Evolutionary conservation across 2,329 filamentous ascomycete species (phyloP).

Genomic region (Microcera coccophila): DNA sequence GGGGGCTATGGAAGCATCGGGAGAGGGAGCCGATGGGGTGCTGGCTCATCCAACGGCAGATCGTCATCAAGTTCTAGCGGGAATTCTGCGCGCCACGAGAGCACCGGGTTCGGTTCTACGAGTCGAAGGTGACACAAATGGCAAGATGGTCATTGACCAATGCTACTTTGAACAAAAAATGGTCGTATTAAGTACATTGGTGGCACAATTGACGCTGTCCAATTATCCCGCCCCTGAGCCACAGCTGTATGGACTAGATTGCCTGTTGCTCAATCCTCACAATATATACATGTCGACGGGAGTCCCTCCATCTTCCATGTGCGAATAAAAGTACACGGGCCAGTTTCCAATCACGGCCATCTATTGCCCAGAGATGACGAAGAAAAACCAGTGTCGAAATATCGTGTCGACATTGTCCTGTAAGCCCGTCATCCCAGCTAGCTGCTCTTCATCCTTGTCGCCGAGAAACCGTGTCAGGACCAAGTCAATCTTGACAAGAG

Average conservation of each 20-base stretch:
- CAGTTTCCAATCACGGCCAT: constrained; percentile 28
- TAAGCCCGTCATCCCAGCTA: too few species aligned
- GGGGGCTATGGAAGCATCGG: constrained; percentile 33
- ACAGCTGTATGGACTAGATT: constrained; percentile 10
- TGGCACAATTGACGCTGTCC: constrained; percentile 20
- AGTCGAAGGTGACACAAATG: constrained; percentile 45
- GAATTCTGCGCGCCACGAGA: constrained; percentile 54
- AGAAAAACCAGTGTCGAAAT: background rate
- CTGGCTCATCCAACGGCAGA: constrained; percentile 28
- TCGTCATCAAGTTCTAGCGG: constrained; percentile 37
- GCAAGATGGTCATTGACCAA: background rate
- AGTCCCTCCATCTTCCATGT: constrained; percentile 6
- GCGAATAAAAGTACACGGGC: constrained; percentile 28
- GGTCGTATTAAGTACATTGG: background rate
- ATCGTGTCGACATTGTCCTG: background rate
- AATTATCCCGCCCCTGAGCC: constrained; percentile 27
- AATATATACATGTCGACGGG: constrained; percentile 25
- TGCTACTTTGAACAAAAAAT: background rate
- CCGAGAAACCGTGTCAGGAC: too few species aligned
- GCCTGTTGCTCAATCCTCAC: constrained; percentile 9
- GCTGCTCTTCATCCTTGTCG: too few species aligned
- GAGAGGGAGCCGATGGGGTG: constrained; percentile 30
- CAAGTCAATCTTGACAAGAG: constrained; percentile 20
- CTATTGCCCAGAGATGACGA: constrained; percentile 25
- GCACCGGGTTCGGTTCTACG: constrained; percentile 71